Evolutionary conservation across 148 eudicot species (phyloP).

Genomic region (Rhododendron kiyosumense): DNA sequence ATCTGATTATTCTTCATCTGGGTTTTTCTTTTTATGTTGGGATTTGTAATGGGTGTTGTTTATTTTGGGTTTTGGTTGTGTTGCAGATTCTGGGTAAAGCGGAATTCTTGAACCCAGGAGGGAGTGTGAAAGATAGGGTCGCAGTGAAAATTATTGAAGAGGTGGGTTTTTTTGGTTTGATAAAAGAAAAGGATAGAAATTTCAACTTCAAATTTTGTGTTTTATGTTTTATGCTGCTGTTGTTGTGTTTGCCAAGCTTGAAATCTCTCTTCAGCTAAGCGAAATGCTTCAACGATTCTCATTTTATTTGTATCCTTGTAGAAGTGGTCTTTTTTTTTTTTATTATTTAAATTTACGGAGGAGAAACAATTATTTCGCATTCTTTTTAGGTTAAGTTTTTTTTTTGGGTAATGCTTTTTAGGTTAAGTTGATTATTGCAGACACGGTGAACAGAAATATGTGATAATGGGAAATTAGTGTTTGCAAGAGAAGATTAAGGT

Average conservation of each 20-base stretch:
- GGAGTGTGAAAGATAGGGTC: conserved; percentile 91
- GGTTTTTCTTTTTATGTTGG: neutral
- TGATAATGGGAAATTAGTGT: neutral
- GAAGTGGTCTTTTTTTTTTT: neutral
- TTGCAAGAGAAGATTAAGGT: neutral
- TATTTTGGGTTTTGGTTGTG: neutral
- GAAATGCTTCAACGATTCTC: neutral
- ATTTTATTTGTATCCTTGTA: neutral
- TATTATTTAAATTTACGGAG: no score
- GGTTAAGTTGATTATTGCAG: neutral
- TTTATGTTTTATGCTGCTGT: neutral
- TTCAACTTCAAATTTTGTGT: neutral
- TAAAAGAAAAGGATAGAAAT: no score
- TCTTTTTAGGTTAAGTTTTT: neutral
- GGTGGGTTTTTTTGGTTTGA: conserved; percentile 29
- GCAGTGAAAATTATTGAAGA: conserved; percentile 92
- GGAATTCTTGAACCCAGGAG: conserved; percentile 93
- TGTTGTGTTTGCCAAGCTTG: no score
- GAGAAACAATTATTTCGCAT: neutral
- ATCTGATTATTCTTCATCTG: neutral
- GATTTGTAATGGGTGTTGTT: neutral
- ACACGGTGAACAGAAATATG: neutral
- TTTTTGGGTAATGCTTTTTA: no score
- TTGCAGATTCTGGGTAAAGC: conserved; percentile 91
- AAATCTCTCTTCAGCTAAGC: neutral